Evolutionary conservation across 495 filamentous ascomycete species (phyloP).

Genomic region (Diplogelasinospora grovesii): DNA sequence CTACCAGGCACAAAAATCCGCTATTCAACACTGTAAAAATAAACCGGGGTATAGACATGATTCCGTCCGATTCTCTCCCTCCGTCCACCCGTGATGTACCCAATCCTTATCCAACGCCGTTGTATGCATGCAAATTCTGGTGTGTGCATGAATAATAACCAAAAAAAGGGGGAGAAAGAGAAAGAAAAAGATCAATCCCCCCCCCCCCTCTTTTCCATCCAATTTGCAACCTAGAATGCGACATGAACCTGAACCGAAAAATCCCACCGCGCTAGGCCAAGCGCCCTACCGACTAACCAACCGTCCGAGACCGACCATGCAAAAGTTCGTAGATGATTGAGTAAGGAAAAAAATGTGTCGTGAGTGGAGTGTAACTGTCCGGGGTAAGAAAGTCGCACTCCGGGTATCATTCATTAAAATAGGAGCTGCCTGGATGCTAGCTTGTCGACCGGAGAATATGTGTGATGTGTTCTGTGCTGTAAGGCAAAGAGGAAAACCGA

Average conservation of each 20-base stretch:
- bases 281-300: background rate
- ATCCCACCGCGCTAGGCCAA: background rate
- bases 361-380: conserved; percentile 31
- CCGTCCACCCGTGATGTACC: background rate
- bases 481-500: conserved; percentile 11
- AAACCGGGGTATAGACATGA: conserved; percentile 6
- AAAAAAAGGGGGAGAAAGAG: background rate
- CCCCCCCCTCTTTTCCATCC: background rate
- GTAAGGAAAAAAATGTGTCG: conserved; percentile 20
- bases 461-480: conserved; percentile 25
- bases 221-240: too few relatives aligned
- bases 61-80: conserved; percentile 2
- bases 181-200: background rate
- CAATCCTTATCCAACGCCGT: too few relatives aligned
- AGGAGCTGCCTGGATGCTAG: conserved; percentile 9
- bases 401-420: conserved; percentile 30
- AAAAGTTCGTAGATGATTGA: background rate
- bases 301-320: conserved; percentile 4
- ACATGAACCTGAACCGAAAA: background rate
- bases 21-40: too few relatives aligned
- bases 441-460: conserved; percentile 11
- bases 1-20: too few relatives aligned
- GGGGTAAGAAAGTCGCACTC: conserved; percentile 20
- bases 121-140: background rate
- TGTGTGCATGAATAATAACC: background rate